A percentile compares a stretch with the other conserved stretches of the same genome.
Conservation (phyloP, 495 filamentous ascomycete species). For the Ramalina intermedia region DNA sequence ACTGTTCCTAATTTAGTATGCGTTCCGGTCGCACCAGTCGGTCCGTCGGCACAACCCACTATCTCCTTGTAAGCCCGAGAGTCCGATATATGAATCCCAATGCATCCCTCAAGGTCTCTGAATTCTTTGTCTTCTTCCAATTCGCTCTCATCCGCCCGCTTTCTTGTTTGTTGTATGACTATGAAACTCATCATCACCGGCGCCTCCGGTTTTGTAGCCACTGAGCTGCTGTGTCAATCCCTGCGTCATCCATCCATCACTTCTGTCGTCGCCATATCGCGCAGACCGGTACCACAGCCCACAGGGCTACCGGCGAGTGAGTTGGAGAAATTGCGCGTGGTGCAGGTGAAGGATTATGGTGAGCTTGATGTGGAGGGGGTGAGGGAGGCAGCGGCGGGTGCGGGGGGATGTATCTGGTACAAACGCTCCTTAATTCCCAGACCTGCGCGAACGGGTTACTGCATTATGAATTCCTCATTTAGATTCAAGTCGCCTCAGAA, state of each 20-base stretch:
- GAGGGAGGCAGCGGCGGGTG: constrained; percentile 24
- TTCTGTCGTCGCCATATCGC: constrained; percentile 26
- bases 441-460: no score
- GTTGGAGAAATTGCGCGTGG: constrained; percentile 24
- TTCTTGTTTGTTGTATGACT: not conserved
- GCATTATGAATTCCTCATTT: no score
- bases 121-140: no score
- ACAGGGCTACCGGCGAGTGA: constrained; percentile 8
- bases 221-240: constrained; percentile 30
- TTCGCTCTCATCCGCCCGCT: no score
- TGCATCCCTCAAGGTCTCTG: no score
- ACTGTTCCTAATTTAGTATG: no score
- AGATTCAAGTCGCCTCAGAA: not conserved
- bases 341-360: constrained; percentile 25
- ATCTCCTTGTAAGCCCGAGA: no score
- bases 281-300: constrained; percentile 18
- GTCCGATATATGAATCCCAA: no score
- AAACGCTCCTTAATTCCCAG: not conserved
- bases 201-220: constrained; percentile 32
- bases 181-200: constrained; percentile 43
- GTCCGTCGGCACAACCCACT: no score
- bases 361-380: constrained; percentile 28
- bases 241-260: constrained; percentile 22
- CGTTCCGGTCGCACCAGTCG: no score
- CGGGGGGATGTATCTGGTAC: constrained; percentile 41